Base-by-base conservation (phyloP, 345 rosid genomes). In the Sapria himalayana region DNA sequence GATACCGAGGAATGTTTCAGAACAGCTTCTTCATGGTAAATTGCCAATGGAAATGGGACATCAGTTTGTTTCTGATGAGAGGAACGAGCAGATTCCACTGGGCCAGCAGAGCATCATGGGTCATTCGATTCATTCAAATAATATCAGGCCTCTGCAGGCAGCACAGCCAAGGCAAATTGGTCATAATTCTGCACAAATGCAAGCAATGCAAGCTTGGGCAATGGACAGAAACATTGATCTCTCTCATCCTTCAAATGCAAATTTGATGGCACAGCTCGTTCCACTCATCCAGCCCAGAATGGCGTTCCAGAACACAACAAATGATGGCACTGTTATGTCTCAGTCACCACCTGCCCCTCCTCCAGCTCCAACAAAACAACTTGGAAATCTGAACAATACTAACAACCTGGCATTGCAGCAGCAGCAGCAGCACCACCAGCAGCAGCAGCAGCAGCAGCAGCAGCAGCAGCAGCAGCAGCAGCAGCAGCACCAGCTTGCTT, bases 231-330 rank as follows among this genome's bases (percentile, higher is more conserved):
- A 84, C 62, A 65, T 91, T 54, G 99, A 91, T 66, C 62, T 80
- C 45, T 67, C 93, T n/a, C 84, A 60, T 38, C 96, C 99, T 56
- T 81, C 69, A 59, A 80, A 91, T 60, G 80, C 85, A 56, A 84
- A 57, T 60, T 63, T 84, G 73, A 56, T 80, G 74, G 65, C 78
- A 7, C 93, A 84, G 57, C 69, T 91, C 23, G 56, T 91, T 45
- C 82, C 77, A 16, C 53, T 71, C 19, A 66, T 78, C 75, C 93
- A 89, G 64, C 56, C 84, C 34, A 80, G 78, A 61, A 84, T 91
- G 69, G 76, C 69, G 64, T 69, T 71, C 23, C 85, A 74, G 50
- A 81, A 74, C 39, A 84, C 74, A 56, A 55, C 76, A 51, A 77
- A 59, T 51, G 95, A 74, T 62, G 63, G 64, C 52, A 74, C 51